Evolutionary conservation across 208 protist genomes (phyloP), one percentile per base, ranked within the genome.

Genomic region (Trypanosoma vivax): DNA sequence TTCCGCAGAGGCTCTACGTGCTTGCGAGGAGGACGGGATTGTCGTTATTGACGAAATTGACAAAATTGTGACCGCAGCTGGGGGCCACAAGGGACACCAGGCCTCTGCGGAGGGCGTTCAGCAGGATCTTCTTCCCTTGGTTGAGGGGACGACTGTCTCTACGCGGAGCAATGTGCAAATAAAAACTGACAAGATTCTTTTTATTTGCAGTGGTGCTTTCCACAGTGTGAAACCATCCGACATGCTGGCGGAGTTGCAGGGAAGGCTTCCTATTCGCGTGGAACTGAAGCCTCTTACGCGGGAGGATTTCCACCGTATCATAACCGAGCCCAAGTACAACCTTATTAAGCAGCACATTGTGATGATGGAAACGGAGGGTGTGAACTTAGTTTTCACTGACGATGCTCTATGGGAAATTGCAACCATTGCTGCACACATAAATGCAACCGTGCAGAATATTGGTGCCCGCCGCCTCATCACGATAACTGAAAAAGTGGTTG

Each of bases 11-110:
- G 95, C 95, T n/a, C 68, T 97, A 48, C 82, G 88, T 6, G 85
- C 92, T 2, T 97, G 96, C 46, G 93, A 98, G 78, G 83, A 97
- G 71, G 93, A 98, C 65, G 97, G 97, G 51, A 99, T 99, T 60
- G 96, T 99, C 0, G 97, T 99, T 30, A 98, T 99, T 51, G 97
- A 99, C 65, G 97, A 99, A 63, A 98, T 99, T 52, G 97, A 99
- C 80, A 99, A 99, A 78, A 98, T 99, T 57, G 91, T 96, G 49
- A 94, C 86, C 13, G 76, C 85, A 0, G 69, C 83, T 0, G 87
- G 88, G 16, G 81, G 79, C 28, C 91, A 89, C 70, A 90, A 94
- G 55, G 85, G 88, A 2, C 83, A 92, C 49, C 93, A 98, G 70
- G 95, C 94, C 5, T 92, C 76, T 27, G 83, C 90, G 21, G 97